These are phyloP conservation scores for Cadophora luteo-olivacea DNA, from an alignment of 2,329 filamentous ascomycete species.

Conservation along the genomic window DNA sequence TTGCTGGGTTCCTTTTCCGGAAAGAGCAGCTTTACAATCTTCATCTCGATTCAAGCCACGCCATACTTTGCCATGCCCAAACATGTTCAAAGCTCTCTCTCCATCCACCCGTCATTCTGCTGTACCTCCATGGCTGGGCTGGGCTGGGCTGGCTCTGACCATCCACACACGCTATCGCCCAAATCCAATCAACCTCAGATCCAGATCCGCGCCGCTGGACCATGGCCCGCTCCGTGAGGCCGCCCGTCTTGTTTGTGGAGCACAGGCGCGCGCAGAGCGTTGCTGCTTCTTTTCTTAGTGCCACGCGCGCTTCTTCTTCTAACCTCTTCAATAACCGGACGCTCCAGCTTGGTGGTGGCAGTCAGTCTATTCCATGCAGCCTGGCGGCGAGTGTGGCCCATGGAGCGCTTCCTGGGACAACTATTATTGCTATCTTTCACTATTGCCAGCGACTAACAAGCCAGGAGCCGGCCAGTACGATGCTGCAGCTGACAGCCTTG, in stretches of 20 bases:
- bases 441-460: not conserved
- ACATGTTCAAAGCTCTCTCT: not conserved
- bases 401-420: not conserved
- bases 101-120: not conserved
- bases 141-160: not conserved
- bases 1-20: not conserved
- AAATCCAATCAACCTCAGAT: constrained; percentile 2
- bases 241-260: constrained; percentile 13
- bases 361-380: not conserved
- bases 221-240: constrained; percentile 13
- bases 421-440: not conserved
- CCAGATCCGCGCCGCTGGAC: constrained; percentile 17
- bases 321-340: constrained; percentile 10
- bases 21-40: not conserved
- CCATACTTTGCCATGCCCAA: not conserved
- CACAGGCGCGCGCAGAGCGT: constrained; percentile 6
- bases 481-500: constrained; percentile 4
- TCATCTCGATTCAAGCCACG: not conserved
- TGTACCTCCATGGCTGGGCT: not conserved
- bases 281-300: constrained; percentile 10
- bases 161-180: constrained; percentile 5
- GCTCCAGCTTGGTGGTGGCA: not conserved
- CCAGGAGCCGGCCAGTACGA: not conserved
- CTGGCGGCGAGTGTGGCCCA: constrained; percentile 3
- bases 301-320: constrained; percentile 16